Evolutionary conservation across 2,329 filamentous ascomycete species (phyloP), one percentile per base, ranked within the genome.

Genomic region (Fusarium sp.): DNA sequence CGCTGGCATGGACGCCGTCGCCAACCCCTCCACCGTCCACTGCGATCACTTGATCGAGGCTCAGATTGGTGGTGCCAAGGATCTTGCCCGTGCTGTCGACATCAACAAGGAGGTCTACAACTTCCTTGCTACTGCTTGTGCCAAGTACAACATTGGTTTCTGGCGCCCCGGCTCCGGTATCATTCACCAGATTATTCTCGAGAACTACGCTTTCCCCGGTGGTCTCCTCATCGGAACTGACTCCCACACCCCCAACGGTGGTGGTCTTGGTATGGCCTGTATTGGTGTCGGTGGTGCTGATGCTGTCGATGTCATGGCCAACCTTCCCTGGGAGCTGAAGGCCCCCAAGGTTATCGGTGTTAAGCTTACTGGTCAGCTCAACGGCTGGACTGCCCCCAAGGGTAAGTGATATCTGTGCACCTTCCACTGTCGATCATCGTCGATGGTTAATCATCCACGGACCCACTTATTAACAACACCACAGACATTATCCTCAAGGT

Each of bases 71-170:
- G 95, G 95, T 79, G 91, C 89, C 75, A 96, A 98, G 91, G 96
- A 99, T 93, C 88, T 98, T 84, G 93, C 91, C 72, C 92, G 96
- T 81, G 96, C 96, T 80, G 89, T 96, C 81, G 90, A 92, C 79
- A 98, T 98, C 88, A 98, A 98, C 92, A 97, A 97, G 90, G 96
- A 98, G 86, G 96, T 99, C 79, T 99, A 98, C 87, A 93, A 98
- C 87, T 99, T 99, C 90, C 88, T 99, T 82, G 91, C 95, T 72
- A 92, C 92, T 74, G 93, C 96, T 76, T 98, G 96, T 84, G 95
- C 95, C 82, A 99, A 98, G 89, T 99, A 98, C 90, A 96, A 98
- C 90, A 98, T 98, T 84, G 96, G 96, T 89, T 98, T 98, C 93
- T 99, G 96, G 96, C 94, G 91, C 85, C 96, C 96, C 76, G 96